Conservation (phyloP, 768 basidiomycete genomes). For the Amanita pseudoporphyria region DNA sequence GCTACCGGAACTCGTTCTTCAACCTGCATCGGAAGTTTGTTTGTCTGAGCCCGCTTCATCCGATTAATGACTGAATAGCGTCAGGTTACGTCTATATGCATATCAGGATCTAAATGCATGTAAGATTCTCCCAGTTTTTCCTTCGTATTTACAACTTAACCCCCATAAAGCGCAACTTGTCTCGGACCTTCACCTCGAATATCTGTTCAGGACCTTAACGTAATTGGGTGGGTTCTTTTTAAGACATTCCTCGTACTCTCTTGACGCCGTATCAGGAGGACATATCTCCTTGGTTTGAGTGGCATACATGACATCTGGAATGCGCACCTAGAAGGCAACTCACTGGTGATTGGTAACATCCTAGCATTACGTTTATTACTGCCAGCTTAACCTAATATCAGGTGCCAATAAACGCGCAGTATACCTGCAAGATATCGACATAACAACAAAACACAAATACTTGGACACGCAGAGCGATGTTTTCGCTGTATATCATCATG, state of each 20-base stretch:
- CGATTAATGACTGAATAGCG: conserved; percentile 8
- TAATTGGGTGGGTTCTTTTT: conserved; percentile 26
- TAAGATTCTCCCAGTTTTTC: conserved; percentile 26
- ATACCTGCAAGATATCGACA: conserved; percentile 41
- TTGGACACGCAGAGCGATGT: conserved; percentile 55
- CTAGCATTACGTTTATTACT: background rate
- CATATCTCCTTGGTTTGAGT: conserved; percentile 26
- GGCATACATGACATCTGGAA: conserved; percentile 47
- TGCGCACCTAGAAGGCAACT: conserved; percentile 36
- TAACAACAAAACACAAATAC: conserved; percentile 21
- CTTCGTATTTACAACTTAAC: background rate
- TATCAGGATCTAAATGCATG: conserved; percentile 40
- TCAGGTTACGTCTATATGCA: conserved; percentile 43
- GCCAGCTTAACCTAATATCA: conserved; percentile 13
- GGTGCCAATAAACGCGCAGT: conserved; percentile 46
- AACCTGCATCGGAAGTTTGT: conserved; percentile 27
- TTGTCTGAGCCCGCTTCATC: background rate
- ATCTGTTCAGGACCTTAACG: conserved; percentile 33
- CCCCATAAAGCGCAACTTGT: conserved; percentile 38
- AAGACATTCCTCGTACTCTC: background rate
- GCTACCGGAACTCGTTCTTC: conserved; percentile 34
- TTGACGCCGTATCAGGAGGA: conserved; percentile 18
- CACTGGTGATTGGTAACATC: conserved; percentile 42
- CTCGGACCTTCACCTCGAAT: conserved; percentile 44
- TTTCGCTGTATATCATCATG: conserved; percentile 44